These are phyloP conservation scores for Cyphellophora attinorum DNA, from an alignment of 2,329 filamentous ascomycete species.

Conservation along the genomic window DNA sequence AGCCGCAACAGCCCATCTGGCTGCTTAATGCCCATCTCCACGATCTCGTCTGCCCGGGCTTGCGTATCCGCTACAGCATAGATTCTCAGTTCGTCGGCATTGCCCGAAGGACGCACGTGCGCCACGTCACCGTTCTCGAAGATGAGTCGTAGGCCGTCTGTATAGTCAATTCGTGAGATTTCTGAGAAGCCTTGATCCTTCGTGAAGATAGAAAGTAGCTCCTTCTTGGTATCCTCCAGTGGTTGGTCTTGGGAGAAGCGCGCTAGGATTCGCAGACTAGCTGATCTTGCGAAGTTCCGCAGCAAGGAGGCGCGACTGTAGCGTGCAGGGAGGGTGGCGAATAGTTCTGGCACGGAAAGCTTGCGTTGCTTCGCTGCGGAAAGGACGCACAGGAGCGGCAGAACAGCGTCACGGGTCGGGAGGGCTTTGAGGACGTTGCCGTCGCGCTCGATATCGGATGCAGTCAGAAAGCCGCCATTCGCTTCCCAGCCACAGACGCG, in stretches of 20 bases:
- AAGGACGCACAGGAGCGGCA: constrained; percentile 22
- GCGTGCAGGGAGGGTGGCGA: constrained; percentile 20
- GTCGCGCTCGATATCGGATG: constrained; percentile 21
- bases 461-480: constrained; percentile 25
- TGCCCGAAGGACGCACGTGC: constrained; percentile 25
- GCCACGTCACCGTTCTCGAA: constrained; percentile 25
- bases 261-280: constrained; percentile 22
- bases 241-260: constrained; percentile 20
- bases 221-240: constrained; percentile 14
- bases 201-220: constrained; percentile 22
- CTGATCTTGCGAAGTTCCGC: constrained; percentile 24
- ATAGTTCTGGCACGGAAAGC: constrained; percentile 20
- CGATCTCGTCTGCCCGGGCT: constrained; percentile 22
- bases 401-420: constrained; percentile 23
- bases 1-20: too few relatives aligned
- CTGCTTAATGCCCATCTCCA: constrained; percentile 19
- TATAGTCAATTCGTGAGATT: constrained; percentile 21
- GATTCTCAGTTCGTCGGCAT: constrained; percentile 25
- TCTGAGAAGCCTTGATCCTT: constrained; percentile 18
- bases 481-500: constrained; percentile 26
- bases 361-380: constrained; percentile 20
- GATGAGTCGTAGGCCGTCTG: constrained; percentile 23
- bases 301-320: constrained; percentile 23
- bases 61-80: constrained; percentile 24
- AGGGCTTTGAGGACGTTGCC: constrained; percentile 22